Evolutionary conservation across 176 grass and related monocot genomes (phyloP).

Genomic region (Zea mays): Zm-B73-REFERENCE-NAM-5.0 NC_050103.1:1198001-1198500

Average conservation of each 20-base stretch:
- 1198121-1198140: slow-evolving; percentile 92
- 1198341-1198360: not conserved
- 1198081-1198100: slow-evolving; percentile 63
- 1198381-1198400: not conserved
- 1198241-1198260: not conserved
- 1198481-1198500: not conserved
- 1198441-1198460: not conserved
- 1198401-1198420: not conserved
- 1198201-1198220: not conserved
- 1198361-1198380: not conserved
- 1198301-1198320: not conserved
- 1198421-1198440: slow-evolving; percentile 13
- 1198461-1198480: not conserved
- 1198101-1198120: slow-evolving; percentile 77
- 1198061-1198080: slow-evolving; percentile 86
- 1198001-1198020: slow-evolving; percentile 79
- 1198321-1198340: not conserved
- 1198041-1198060: slow-evolving; percentile 60
- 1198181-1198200: not conserved
- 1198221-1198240: not conserved
- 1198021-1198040: slow-evolving; percentile 87
- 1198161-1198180: slow-evolving; percentile 21
- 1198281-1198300: not conserved
- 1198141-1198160: slow-evolving; percentile 80
- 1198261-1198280: not conserved